Percentiles rank a stretch among this genome's conserved stretches.
Evolutionary conservation across 306 rosid species (phyloP).

Genomic region (Lathyrus tuberosus): DNA sequence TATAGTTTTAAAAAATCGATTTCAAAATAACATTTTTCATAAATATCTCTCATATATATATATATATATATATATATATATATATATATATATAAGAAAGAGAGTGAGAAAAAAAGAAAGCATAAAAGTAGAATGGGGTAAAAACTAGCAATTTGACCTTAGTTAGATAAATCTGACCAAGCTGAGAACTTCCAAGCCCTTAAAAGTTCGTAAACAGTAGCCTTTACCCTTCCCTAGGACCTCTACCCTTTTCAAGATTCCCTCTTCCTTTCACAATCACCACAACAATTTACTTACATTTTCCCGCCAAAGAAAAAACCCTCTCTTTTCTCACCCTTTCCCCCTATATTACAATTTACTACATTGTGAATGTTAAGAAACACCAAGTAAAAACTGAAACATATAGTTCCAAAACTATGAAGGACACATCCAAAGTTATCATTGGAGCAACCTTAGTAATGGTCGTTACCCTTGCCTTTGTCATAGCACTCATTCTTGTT

Average conservation of each 20-base stretch:
- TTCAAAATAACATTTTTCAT: no score
- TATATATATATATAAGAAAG: no score
- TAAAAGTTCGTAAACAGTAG: constrained; percentile 40
- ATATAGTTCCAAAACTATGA: constrained; percentile 33
- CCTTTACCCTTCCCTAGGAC: constrained; percentile 57
- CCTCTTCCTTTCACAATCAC: constrained; percentile 23
- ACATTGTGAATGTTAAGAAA: constrained; percentile 6
- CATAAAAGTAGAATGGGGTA: neutral
- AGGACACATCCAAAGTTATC: constrained; percentile 83
- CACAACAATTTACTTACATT: constrained; percentile 20
- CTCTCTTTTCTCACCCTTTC: constrained; percentile 12
- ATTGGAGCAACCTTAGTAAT: constrained; percentile 86
- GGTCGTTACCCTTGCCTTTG: constrained; percentile 82
- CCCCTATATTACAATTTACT: constrained; percentile 38
- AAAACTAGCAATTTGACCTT: constrained; percentile 28
- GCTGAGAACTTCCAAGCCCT: constrained; percentile 31
- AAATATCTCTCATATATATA: no score
- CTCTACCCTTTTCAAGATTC: constrained; percentile 43
- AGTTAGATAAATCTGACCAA: constrained; percentile 36
- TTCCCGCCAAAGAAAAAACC: constrained; percentile 64
- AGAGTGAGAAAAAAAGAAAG: no score
- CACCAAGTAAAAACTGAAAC: constrained; percentile 10
- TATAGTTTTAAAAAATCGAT: no score
- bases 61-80: no score
- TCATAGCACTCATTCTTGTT: constrained; percentile 74